phyloP scores from a whole-genome alignment of 1,139 yeast species.

The Suhomyces coccinellae region DNA sequence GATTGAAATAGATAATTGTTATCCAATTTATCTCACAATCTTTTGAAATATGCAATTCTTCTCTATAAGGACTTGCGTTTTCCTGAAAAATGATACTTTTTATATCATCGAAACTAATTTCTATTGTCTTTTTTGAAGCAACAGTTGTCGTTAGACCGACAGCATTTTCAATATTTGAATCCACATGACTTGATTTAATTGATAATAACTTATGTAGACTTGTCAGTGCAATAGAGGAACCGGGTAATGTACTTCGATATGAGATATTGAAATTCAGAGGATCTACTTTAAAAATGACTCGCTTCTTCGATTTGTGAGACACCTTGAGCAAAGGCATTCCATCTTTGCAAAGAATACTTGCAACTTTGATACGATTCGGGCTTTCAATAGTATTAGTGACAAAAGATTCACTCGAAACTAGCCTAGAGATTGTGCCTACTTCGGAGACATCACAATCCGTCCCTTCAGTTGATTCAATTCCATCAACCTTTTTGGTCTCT shows the following conservation, averaged over 20 bases:
- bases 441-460: too few relatives aligned
- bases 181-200: background rate
- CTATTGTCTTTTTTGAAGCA: slow-evolving; percentile 32
- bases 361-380: slow-evolving; percentile 2
- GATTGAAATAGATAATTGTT: slow-evolving; percentile 67
- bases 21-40: slow-evolving; percentile 75
- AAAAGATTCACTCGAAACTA: too few relatives aligned
- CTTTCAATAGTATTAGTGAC: background rate
- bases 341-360: slow-evolving; percentile 31
- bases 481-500: too few relatives aligned
- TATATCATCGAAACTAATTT: slow-evolving; percentile 68
- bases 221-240: slow-evolving; percentile 18
- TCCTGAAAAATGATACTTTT: slow-evolving; percentile 64
- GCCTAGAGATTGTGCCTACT: too few relatives aligned
- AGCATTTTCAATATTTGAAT: background rate
- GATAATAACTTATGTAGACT: slow-evolving; percentile 17
- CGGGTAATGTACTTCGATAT: slow-evolving; percentile 41
- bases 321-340: slow-evolving; percentile 58
- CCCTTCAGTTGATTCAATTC: too few relatives aligned
- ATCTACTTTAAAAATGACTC: slow-evolving; percentile 39
- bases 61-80: slow-evolving; percentile 80
- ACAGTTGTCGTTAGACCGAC: too few relatives aligned
- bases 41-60: slow-evolving; percentile 72
- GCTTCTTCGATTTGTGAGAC: slow-evolving; percentile 66
- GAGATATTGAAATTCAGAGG: slow-evolving; percentile 37